Evolutionary conservation across 441 rosid genomes (phyloP).

Genomic region (Pelargonium cotyledonis): DNA sequence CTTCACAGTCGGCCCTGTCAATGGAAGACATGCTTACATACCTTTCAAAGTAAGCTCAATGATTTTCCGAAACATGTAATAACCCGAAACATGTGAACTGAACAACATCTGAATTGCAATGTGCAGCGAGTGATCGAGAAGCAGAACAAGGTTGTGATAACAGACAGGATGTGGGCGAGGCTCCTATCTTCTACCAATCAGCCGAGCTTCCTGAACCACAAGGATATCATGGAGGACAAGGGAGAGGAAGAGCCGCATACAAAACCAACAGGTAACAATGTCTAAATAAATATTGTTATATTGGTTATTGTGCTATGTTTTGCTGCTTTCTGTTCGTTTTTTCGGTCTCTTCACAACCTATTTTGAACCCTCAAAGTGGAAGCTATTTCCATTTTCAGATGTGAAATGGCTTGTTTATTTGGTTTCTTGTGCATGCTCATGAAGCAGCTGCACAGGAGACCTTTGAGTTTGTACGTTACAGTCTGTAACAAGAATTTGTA

Average conservation of each 20-base stretch:
- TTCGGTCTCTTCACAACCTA: too few species aligned
- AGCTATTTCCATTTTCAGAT: too few species aligned
- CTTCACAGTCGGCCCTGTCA: slow-evolving; percentile 75
- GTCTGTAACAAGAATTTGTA: too few species aligned
- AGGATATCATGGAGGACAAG: slow-evolving; percentile 40
- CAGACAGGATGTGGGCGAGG: slow-evolving; percentile 98
- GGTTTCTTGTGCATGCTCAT: too few species aligned
- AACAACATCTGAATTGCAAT: background rate
- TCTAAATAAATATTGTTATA: background rate
- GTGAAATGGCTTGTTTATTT: too few species aligned
- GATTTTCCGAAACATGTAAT: too few species aligned
- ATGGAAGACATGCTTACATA: slow-evolving; percentile 92
- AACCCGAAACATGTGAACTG: too few species aligned
- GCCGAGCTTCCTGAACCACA: slow-evolving; percentile 65
- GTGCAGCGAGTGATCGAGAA: slow-evolving; percentile 75
- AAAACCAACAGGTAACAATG: background rate
- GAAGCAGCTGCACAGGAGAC: too few species aligned
- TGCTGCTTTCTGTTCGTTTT: too few species aligned
- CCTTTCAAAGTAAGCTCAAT: slow-evolving; percentile 52
- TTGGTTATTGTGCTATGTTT: too few species aligned
- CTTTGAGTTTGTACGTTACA: too few species aligned
- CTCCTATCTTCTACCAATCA: slow-evolving; percentile 88
- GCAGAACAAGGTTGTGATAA: slow-evolving; percentile 83
- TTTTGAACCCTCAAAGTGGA: too few species aligned
- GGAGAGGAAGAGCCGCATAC: slow-evolving; percentile 28